Evolutionary conservation across 1,139 yeast species (phyloP).

Genomic region (Lodderomyces oxycetoniae): DNA sequence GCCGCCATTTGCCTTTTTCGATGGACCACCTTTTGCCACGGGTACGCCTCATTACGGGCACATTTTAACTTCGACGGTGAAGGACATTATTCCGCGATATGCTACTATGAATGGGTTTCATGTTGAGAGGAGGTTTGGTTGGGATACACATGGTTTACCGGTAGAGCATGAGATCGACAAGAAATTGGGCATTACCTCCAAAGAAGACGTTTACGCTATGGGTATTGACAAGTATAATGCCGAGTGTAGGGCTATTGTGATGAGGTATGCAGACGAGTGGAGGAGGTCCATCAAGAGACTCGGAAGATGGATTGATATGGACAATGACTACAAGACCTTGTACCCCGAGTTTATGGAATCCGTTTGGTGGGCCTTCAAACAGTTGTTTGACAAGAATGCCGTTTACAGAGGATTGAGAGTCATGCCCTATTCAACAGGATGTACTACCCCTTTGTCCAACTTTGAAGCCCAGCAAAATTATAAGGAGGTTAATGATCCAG

Average conservation of each 20-base stretch:
- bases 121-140: conserved; percentile 96
- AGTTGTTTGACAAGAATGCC: conserved; percentile 74
- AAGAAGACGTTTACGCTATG: conserved; percentile 88
- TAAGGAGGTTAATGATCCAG: conserved; percentile 96
- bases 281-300: conserved; percentile 83
- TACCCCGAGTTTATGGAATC: conserved; percentile 97
- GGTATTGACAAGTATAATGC: conserved; percentile 92
- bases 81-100: conserved; percentile 95
- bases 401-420: conserved; percentile 95
- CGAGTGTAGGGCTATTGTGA: conserved; percentile 94
- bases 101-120: conserved; percentile 97
- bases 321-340: conserved; percentile 94
- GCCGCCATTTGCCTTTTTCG: conserved; percentile 89
- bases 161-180: conserved; percentile 98
- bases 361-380: conserved; percentile 98
- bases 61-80: conserved; percentile 90
- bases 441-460: conserved; percentile 93
- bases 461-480: conserved; percentile 98
- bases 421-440: conserved; percentile 98
- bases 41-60: conserved; percentile 99
- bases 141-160: conserved; percentile 99
- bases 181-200: conserved; percentile 87
- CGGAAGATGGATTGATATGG: conserved; percentile 99
- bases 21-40: conserved; percentile 99
- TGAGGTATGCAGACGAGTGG: conserved; percentile 97